Conservation (phyloP, 768 basidiomycete species). For the Termitomyces sp. region DNA sequence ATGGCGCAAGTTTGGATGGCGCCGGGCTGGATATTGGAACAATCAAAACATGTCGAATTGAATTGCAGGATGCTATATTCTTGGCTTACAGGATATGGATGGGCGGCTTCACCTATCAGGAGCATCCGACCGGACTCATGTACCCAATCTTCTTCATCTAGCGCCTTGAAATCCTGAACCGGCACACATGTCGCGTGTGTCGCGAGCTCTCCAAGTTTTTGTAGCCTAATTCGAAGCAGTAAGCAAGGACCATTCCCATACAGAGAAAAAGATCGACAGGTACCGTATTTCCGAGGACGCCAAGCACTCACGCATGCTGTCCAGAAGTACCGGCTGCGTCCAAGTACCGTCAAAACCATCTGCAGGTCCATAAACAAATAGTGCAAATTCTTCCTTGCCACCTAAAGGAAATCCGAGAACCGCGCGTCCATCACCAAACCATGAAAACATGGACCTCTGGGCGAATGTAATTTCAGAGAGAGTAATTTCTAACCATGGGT, state of each 20-base stretch:
- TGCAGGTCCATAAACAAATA: constrained; percentile 25
- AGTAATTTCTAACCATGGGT: not conserved
- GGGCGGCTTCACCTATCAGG: constrained; percentile 52
- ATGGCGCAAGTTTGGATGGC: constrained; percentile 44
- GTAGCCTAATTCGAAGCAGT: not conserved
- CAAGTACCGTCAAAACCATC: constrained; percentile 25
- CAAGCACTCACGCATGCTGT: constrained; percentile 25
- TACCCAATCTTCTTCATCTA: constrained; percentile 55
- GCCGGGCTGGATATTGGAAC: constrained; percentile 31
- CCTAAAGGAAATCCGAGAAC: constrained; percentile 32
- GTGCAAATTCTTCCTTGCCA: constrained; percentile 22
- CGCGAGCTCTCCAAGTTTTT: constrained; percentile 23
- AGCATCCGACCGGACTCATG: constrained; percentile 39
- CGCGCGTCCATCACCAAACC: constrained; percentile 28
- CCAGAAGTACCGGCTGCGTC: constrained; percentile 23
- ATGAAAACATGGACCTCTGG: constrained; percentile 26
- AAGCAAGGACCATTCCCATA: not conserved
- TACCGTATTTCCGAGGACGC: constrained; percentile 34
- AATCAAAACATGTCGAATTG: not conserved
- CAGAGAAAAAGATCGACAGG: not conserved
- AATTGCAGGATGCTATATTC: not conserved
- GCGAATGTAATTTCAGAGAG: not conserved
- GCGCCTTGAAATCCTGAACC: constrained; percentile 29
- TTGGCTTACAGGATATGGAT: constrained; percentile 45
- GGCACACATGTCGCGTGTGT: constrained; percentile 28